Conservation (phyloP, 768 basidiomycete genomes). For the Podaxis sp. region DNA sequence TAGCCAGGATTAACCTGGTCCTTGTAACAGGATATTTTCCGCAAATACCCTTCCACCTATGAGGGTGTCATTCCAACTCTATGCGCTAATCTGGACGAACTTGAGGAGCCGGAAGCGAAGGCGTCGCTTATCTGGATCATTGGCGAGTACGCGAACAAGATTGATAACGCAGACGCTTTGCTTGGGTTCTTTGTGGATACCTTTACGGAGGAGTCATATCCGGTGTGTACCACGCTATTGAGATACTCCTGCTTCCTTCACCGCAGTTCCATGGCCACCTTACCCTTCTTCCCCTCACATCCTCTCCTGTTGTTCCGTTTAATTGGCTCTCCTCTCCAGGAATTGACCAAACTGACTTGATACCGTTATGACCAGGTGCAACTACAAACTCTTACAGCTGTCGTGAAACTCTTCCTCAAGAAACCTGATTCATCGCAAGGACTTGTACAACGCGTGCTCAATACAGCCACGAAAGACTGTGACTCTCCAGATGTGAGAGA, state of each 20-base stretch:
- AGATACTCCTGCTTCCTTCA: neutral
- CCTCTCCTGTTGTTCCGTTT: neutral
- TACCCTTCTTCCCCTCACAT: neutral
- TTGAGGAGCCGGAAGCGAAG: constrained; percentile 98
- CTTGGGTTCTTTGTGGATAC: constrained; percentile 87
- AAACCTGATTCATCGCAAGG: constrained; percentile 93
- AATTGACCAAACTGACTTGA: neutral
- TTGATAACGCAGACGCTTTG: constrained; percentile 95
- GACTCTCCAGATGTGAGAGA: constrained; percentile 97
- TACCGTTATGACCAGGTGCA: constrained; percentile 47
- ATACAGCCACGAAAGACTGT: constrained; percentile 95
- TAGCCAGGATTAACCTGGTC: neutral
- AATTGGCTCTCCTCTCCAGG: neutral
- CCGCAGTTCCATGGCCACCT: neutral
- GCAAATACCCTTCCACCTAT: constrained; percentile 94
- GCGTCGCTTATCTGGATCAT: constrained; percentile 99
- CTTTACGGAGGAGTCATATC: constrained; percentile 92
- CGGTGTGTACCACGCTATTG: constrained; percentile 46
- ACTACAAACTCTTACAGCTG: constrained; percentile 86
- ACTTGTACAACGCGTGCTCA: constrained; percentile 88
- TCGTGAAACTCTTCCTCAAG: constrained; percentile 94
- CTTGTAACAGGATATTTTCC: constrained; percentile 84
- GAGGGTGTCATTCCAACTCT: constrained; percentile 96
- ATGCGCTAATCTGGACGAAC: constrained; percentile 92
- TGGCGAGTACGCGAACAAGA: constrained; percentile 96